Evolutionary conservation across 345 rosid species (phyloP).

Genomic region (Laguncularia racemosa): DNA sequence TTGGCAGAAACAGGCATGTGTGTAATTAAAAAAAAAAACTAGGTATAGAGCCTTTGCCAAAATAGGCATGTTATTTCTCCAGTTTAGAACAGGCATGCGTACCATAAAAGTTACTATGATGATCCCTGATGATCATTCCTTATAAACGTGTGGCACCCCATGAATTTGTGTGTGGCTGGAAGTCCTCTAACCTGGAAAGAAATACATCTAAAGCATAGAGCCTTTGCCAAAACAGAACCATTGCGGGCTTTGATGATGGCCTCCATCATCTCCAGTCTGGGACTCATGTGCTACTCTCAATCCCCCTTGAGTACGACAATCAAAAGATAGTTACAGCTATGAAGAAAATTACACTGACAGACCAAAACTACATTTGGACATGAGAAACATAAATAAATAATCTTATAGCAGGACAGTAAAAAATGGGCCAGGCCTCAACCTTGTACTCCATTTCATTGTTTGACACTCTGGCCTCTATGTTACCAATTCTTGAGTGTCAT

Average conservation of each 20-base stretch:
- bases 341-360: neutral
- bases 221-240: slow-evolving; percentile 91
- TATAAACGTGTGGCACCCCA: slow-evolving; percentile 87
- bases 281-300: slow-evolving; percentile 76
- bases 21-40: too few species aligned
- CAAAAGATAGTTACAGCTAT: neutral
- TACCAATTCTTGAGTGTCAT: slow-evolving; percentile 87
- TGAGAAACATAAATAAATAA: neutral
- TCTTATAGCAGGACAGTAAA: slow-evolving; percentile 71
- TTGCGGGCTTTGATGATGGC: slow-evolving; percentile 73
- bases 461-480: slow-evolving; percentile 86
- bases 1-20: too few species aligned
- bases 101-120: too few species aligned
- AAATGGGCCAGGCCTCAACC: slow-evolving; percentile 85
- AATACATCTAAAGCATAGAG: slow-evolving; percentile 80
- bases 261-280: slow-evolving; percentile 94
- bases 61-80: too few species aligned
- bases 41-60: too few species aligned
- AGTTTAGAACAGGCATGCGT: too few species aligned
- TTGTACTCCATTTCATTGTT: slow-evolving; percentile 97
- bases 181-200: slow-evolving; percentile 89
- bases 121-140: slow-evolving; percentile 31
- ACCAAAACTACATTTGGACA: slow-evolving; percentile 1
- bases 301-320: slow-evolving; percentile 51
- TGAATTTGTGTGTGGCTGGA: slow-evolving; percentile 78